phyloP scores from a whole-genome alignment of 164 flowering plant genomes.

The Tinospora cordifolia region DNA sequence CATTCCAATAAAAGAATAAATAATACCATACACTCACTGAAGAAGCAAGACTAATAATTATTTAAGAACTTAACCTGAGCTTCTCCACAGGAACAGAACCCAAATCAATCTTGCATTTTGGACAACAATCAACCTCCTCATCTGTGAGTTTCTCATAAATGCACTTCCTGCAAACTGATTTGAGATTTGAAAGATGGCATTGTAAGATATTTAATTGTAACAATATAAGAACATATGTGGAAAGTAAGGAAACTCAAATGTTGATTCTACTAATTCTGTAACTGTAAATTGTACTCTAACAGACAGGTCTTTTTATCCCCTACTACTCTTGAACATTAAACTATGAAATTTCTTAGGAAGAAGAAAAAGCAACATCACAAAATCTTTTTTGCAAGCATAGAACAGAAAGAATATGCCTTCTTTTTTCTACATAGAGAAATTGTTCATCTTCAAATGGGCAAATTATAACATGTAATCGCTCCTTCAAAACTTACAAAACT shows the following conservation, averaged over 20 bases:
- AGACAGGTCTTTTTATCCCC: no score
- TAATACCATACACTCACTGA: background rate
- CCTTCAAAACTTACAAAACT: no score
- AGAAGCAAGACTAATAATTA: background rate
- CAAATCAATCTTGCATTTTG: constrained; percentile 75
- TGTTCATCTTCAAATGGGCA: no score
- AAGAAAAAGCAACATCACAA: no score
- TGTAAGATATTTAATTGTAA: constrained; percentile 7
- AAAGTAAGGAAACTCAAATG: no score
- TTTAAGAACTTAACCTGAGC: constrained; percentile 45
- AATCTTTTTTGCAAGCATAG: no score
- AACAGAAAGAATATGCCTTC: no score
- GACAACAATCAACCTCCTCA: constrained; percentile 80
- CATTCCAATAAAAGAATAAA: background rate
- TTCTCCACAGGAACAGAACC: constrained; percentile 84
- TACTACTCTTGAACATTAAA: no score
- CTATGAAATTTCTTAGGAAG: no score
- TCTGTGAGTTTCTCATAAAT: constrained; percentile 73
- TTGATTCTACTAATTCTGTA: background rate
- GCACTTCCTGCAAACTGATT: constrained; percentile 92
- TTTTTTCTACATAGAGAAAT: no score
- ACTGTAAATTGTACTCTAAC: no score
- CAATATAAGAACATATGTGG: background rate
- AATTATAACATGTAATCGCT: no score
- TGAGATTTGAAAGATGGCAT: constrained; percentile 9